These are phyloP conservation scores for Herpotrichia juniperi DNA, from an alignment of 2,329 filamentous ascomycete genomes.

Conservation along the genomic window DNA sequence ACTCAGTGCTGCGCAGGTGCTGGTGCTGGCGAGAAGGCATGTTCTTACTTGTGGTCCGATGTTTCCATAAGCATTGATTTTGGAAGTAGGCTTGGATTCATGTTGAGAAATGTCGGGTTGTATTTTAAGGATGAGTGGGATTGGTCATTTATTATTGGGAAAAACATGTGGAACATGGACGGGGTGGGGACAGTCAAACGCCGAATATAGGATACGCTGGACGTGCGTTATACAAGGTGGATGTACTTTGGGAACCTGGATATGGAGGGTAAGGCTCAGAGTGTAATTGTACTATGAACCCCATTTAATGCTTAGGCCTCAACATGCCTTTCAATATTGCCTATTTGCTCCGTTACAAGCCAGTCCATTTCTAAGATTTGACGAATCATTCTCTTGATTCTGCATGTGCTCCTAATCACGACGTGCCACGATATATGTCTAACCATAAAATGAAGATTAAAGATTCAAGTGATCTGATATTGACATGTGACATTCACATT, in stretches of 20 bases:
- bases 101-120: neutral
- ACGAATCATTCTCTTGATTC: neutral
- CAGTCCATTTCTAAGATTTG: too few relatives aligned
- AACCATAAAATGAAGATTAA: too few relatives aligned
- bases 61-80: constrained; percentile 25
- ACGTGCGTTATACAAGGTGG: neutral
- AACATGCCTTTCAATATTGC: too few relatives aligned
- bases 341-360: neutral
- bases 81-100: neutral
- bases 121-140: neutral
- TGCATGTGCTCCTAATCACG: too few relatives aligned
- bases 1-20: constrained; percentile 40
- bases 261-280: neutral
- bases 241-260: neutral
- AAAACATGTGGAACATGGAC: too few relatives aligned
- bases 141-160: neutral
- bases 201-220: neutral
- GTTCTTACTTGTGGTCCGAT: constrained; percentile 45
- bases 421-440: too few relatives aligned
- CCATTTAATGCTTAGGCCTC: neutral
- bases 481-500: neutral
- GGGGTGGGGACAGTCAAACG: too few relatives aligned
- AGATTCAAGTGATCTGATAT: neutral
- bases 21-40: constrained; percentile 41
- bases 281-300: neutral